Evolutionary conservation across 495 filamentous ascomycete genomes (phyloP).

Genomic region (Aspergillus panamensis): DNA sequence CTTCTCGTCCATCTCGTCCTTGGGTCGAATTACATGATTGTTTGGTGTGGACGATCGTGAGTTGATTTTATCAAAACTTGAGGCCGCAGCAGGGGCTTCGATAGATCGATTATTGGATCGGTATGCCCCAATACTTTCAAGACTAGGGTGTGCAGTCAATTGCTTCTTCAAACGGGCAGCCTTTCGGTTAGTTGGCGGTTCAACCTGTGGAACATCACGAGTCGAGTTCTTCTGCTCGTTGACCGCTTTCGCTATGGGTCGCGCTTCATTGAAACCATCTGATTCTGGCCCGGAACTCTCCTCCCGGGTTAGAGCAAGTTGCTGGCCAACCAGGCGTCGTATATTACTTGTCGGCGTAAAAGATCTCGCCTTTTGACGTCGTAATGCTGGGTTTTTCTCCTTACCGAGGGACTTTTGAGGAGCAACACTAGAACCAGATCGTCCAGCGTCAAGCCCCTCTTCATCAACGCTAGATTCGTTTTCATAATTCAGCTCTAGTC

Average conservation of each 20-base stretch:
- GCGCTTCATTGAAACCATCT: background rate
- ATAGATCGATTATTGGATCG: slow-evolving; percentile 16
- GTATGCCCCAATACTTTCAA: slow-evolving; percentile 38
- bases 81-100: background rate
- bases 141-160: slow-evolving; percentile 37
- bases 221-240: slow-evolving; percentile 21
- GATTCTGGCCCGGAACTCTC: slow-evolving; percentile 11
- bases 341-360: slow-evolving; percentile 16
- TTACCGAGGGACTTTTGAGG: slow-evolving; percentile 3
- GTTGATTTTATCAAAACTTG: slow-evolving; percentile 16
- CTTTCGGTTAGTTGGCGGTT: slow-evolving; percentile 26
- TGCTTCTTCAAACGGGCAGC: slow-evolving; percentile 31
- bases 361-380: slow-evolving; percentile 10
- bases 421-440: slow-evolving; percentile 10
- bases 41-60: slow-evolving; percentile 34
- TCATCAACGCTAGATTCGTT: slow-evolving; percentile 15
- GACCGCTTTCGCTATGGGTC: slow-evolving; percentile 16
- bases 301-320: slow-evolving; percentile 20
- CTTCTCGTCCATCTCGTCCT: slow-evolving; percentile 76
- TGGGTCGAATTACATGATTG: slow-evolving; percentile 40
- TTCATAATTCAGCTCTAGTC: slow-evolving; percentile 32
- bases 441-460: slow-evolving; percentile 6
- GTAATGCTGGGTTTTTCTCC: slow-evolving; percentile 3
- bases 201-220: slow-evolving; percentile 11
- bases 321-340: slow-evolving; percentile 19